Evolutionary conservation across 306 rosid genomes (phyloP).

Genomic region (Rosa persica): DNA sequence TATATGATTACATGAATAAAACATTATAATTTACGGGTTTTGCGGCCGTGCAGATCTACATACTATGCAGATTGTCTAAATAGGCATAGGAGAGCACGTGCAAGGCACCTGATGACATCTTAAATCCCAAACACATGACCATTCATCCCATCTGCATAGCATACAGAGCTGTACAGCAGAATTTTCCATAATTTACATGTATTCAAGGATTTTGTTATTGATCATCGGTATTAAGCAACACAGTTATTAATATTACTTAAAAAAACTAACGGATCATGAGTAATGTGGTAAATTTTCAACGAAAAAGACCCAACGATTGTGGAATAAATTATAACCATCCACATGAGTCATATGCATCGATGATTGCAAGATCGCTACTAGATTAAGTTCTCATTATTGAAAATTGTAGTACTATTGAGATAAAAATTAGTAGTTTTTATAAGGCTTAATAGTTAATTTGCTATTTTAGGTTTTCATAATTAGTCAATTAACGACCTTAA

Average conservation of each 20-base stretch:
- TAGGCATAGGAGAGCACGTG: too few species aligned
- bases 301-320: neutral
- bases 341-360: slow-evolving; percentile 3
- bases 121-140: too few species aligned
- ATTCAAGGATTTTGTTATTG: neutral
- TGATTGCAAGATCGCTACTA: slow-evolving; percentile 18
- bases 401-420: neutral
- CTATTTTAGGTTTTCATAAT: too few species aligned
- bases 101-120: too few species aligned
- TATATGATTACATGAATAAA: neutral
- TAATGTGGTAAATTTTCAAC: neutral
- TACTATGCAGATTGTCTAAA: too few species aligned
- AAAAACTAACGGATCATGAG: too few species aligned
- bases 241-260: neutral
- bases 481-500: too few species aligned
- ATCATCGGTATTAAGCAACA: neutral
- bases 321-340: slow-evolving; percentile 1
- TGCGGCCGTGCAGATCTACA: too few species aligned
- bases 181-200: neutral
- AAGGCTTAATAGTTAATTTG: too few species aligned
- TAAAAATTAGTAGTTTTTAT: too few species aligned
- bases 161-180: too few species aligned
- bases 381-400: slow-evolving; percentile 15
- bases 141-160: too few species aligned
- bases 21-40: neutral